Conservation (phyloP, 208 protist species). For the Wallacemonas sp. region DNA sequence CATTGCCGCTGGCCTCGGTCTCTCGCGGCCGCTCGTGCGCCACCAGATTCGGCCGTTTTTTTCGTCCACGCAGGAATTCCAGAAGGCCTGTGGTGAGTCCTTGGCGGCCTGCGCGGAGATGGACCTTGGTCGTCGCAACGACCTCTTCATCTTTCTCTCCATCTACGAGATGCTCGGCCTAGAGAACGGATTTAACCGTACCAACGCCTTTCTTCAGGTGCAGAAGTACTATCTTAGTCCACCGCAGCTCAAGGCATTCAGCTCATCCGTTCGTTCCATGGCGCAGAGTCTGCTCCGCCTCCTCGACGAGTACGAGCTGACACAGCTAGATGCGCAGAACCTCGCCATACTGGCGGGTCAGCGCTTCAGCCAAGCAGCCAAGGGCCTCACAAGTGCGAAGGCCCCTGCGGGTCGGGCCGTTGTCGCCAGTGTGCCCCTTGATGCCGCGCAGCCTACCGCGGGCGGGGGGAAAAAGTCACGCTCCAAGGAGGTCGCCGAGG, state of each 20-base stretch:
- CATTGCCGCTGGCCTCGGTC: slow-evolving; percentile 15
- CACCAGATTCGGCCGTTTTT: slow-evolving; percentile 16
- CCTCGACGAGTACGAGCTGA: background rate
- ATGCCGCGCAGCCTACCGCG: no score
- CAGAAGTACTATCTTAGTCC: slow-evolving; percentile 7
- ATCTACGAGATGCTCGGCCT: slow-evolving; percentile 15
- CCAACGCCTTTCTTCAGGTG: background rate
- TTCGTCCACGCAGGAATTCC: slow-evolving; percentile 11
- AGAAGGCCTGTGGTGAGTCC: background rate
- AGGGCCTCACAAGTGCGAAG: background rate
- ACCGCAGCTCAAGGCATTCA: slow-evolving; percentile 4
- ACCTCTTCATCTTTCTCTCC: slow-evolving; percentile 10
- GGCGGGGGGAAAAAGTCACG: no score
- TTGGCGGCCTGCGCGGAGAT: background rate
- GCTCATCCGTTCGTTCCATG: background rate
- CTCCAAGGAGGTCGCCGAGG: no score
- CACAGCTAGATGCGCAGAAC: background rate
- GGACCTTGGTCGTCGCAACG: slow-evolving; percentile 18
- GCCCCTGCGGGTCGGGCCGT: background rate
- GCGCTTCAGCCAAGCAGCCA: background rate
- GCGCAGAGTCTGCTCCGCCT: slow-evolving; percentile 4
- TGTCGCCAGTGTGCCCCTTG: background rate
- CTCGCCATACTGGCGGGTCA: background rate
- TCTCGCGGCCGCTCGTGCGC: slow-evolving; percentile 8
- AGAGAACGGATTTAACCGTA: background rate